Percentiles rank a stretch among this genome's conserved stretches.
Conservation (phyloP, 2,329 filamentous ascomycete genomes). For the Trichoderma koningii region DNA sequence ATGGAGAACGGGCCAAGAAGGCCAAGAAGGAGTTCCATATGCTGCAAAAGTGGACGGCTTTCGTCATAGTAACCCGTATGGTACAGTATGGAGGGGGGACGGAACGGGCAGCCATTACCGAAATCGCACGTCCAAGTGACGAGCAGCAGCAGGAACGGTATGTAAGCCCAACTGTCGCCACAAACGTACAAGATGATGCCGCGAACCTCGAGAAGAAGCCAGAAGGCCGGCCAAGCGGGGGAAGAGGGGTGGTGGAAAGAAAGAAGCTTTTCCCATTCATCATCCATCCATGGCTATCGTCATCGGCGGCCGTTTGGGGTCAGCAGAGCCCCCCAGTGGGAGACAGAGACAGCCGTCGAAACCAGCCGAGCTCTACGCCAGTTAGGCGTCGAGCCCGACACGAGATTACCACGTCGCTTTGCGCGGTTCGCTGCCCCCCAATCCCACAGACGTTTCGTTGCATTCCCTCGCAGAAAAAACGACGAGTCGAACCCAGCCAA, state of each 20-base stretch:
- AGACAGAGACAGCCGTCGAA: background rate
- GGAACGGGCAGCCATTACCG: background rate
- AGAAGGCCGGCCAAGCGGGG: background rate
- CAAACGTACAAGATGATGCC: background rate
- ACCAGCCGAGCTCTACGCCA: slow-evolving; percentile 14
- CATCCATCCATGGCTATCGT: background rate
- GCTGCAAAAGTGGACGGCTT: slow-evolving; percentile 8
- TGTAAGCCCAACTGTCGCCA: slow-evolving; percentile 24
- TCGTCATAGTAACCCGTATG: background rate
- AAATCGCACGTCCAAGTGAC: background rate
- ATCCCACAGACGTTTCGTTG: background rate
- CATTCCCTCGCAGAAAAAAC: background rate
- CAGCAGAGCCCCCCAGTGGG: slow-evolving; percentile 11
- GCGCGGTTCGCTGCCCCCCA: slow-evolving; percentile 5
- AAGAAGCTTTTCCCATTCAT: background rate
- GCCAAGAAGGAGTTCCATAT: background rate
- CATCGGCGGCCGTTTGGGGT: slow-evolving; percentile 17
- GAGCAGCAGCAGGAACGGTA: background rate
- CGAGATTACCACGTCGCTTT: slow-evolving; percentile 22
- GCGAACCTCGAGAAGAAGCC: too few species aligned
- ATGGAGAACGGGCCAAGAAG: too few species aligned
- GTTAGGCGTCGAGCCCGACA: slow-evolving; percentile 15
- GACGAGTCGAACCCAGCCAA: slow-evolving; percentile 9
- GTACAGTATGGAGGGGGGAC: background rate
- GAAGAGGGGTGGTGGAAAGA: background rate